These are phyloP conservation scores for Allodekkera sacchari DNA, from an alignment of 805 yeast species.

Conservation along the genomic window DNA sequence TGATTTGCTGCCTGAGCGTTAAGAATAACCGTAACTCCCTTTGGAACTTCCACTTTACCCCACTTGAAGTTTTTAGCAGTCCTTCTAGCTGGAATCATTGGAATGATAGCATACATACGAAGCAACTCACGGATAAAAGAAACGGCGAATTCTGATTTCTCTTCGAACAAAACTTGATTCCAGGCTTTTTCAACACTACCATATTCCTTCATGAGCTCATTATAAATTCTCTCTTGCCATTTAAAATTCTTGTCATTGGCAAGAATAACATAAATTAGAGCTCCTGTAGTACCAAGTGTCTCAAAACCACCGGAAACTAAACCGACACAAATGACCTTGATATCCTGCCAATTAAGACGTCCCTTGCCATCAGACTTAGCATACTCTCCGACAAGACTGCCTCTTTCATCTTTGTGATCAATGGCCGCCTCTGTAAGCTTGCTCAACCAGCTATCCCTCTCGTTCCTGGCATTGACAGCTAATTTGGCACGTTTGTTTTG, in stretches of 20 bases:
- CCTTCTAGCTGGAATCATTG: conserved; percentile 17
- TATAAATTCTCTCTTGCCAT: conserved; percentile 14
- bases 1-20: conserved; percentile 19
- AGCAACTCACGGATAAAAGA: conserved; percentile 13
- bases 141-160: conserved; percentile 12
- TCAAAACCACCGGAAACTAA: conserved; percentile 19
- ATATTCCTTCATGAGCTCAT: conserved; percentile 9
- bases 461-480: conserved; percentile 19
- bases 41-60: conserved; percentile 10
- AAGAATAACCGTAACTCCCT: conserved; percentile 14
- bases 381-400: conserved; percentile 27
- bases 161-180: conserved; percentile 11
- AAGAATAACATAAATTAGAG: conserved; percentile 12
- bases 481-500: conserved; percentile 19
- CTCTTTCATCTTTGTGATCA: conserved; percentile 17
- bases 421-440: conserved; percentile 20
- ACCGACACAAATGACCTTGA: conserved; percentile 17
- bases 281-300: conserved; percentile 14
- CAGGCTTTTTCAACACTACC: conserved; percentile 13
- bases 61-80: conserved; percentile 10
- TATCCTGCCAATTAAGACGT: conserved; percentile 13
- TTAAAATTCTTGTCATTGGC: conserved; percentile 7
- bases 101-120: conserved; percentile 18
- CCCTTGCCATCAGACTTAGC: conserved; percentile 21
- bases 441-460: conserved; percentile 25